Evolutionary conservation across 2,329 filamentous ascomycete species (phyloP).

Genomic region (Colletotrichum lentis): DNA sequence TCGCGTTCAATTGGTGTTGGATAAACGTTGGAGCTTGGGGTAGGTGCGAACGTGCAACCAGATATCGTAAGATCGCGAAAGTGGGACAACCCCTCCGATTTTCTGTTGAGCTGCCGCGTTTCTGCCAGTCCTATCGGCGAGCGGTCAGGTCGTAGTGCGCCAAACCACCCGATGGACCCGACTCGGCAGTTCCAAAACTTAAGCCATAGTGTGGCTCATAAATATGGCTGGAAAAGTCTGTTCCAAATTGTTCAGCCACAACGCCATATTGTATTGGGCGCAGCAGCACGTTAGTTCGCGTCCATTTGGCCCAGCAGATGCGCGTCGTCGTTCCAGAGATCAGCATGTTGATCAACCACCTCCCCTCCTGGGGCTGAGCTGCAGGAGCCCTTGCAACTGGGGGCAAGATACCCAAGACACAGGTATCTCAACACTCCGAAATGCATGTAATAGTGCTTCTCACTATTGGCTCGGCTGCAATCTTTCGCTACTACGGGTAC

Average conservation of each 20-base stretch:
- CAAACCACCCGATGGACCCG: slow-evolving; percentile 14
- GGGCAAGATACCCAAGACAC: neutral
- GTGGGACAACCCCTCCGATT: slow-evolving; percentile 36
- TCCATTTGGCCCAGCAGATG: neutral
- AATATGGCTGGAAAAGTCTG: neutral
- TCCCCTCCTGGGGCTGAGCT: slow-evolving; percentile 3
- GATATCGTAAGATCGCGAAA: slow-evolving; percentile 34
- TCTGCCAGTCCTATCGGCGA: slow-evolving; percentile 32
- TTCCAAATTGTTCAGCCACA: neutral
- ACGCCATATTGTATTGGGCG: neutral
- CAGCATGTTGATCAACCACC: slow-evolving; percentile 11
- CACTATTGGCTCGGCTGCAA: slow-evolving; percentile 9
- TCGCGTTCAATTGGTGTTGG: slow-evolving; percentile 23
- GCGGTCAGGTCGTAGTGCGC: slow-evolving; percentile 28
- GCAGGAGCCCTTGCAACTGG: slow-evolving; percentile 2
- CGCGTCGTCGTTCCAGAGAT: neutral
- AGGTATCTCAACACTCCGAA: neutral
- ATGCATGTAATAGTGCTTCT: neutral
- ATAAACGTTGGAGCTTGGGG: neutral
- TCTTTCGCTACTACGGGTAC: neutral
- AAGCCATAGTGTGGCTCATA: neutral
- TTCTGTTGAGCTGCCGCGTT: slow-evolving; percentile 35
- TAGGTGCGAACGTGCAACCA: slow-evolving; percentile 13
- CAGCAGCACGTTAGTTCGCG: no score
- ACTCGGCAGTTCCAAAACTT: slow-evolving; percentile 5